Evolutionary conservation across 305 asterid species (phyloP).

Genomic region (Ilex paraguariensis): DNA sequence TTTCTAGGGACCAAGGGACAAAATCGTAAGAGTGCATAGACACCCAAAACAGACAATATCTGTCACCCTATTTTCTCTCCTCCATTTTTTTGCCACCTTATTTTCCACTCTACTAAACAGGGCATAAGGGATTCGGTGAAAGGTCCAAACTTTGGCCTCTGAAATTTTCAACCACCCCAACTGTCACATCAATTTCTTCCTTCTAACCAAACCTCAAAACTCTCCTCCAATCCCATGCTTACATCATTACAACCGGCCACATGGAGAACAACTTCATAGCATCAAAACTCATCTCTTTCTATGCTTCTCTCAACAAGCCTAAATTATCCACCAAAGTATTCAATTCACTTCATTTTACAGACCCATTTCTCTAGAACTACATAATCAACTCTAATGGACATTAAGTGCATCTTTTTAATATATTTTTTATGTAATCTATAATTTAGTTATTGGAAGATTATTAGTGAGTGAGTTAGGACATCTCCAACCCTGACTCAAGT

Average conservation of each 20-base stretch:
- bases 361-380: constrained; percentile 68
- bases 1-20: too few relatives aligned
- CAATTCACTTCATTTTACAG: constrained; percentile 32
- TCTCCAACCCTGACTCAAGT: too few relatives aligned
- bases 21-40: too few relatives aligned
- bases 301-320: constrained; percentile 45
- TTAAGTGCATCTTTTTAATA: constrained; percentile 3
- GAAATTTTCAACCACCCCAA: constrained; percentile 24
- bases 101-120: too few relatives aligned
- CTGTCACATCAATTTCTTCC: constrained; percentile 35
- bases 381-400: constrained; percentile 54
- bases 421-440: too few relatives aligned
- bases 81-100: too few relatives aligned
- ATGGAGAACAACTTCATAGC: constrained; percentile 49
- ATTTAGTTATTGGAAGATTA: too few relatives aligned
- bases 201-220: constrained; percentile 24
- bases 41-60: too few relatives aligned
- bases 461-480: too few relatives aligned
- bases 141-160: constrained; percentile 6
- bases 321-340: constrained; percentile 45
- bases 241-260: constrained; percentile 47
- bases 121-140: too few relatives aligned
- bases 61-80: too few relatives aligned
- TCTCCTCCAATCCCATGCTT: constrained; percentile 45
- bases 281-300: constrained; percentile 59